A percentile compares a stretch with the other conserved stretches of the same genome.
Evolutionary conservation across 2,329 filamentous ascomycete genomes (phyloP).

Genomic region (Chaetomium sp.): DNA sequence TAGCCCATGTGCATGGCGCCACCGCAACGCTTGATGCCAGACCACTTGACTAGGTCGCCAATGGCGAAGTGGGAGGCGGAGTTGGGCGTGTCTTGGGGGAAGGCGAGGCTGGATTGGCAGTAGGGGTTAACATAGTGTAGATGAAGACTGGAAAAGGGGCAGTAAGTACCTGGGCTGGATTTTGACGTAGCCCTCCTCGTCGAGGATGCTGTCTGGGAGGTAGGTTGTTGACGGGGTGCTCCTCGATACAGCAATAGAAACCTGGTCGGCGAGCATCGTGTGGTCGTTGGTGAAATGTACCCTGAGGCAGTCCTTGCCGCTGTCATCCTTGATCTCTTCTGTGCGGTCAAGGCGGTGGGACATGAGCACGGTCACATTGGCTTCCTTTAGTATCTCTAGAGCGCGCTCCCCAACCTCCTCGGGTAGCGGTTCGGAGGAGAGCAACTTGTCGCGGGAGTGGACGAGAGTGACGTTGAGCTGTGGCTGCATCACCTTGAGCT

Average conservation of each 20-base stretch:
- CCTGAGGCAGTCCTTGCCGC: conserved; percentile 47
- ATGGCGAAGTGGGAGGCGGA: conserved; percentile 64
- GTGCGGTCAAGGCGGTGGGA: conserved; percentile 58
- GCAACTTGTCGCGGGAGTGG: conserved; percentile 69
- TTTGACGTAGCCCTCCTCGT: conserved; percentile 66
- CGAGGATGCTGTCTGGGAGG: conserved; percentile 60
- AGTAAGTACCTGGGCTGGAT: conserved; percentile 56
- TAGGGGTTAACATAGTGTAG: conserved; percentile 3
- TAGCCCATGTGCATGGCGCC: conserved; percentile 74
- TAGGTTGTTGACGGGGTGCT: conserved; percentile 64
- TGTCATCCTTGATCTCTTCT: conserved; percentile 48
- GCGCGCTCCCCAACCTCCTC: conserved; percentile 67
- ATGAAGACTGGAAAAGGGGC: neutral
- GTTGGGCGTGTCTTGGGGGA: conserved; percentile 58
- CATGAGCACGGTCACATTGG: conserved; percentile 67
- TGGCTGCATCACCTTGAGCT: conserved; percentile 70
- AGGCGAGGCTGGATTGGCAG: conserved; percentile 51
- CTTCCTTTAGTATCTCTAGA: conserved; percentile 59
- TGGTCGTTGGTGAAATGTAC: conserved; percentile 63
- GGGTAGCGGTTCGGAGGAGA: conserved; percentile 73
- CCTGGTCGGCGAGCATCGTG: conserved; percentile 61
- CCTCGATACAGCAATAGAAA: conserved; percentile 70
- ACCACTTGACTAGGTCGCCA: conserved; percentile 71
- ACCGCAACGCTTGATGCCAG: conserved; percentile 78
- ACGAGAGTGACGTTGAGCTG: conserved; percentile 69